A percentile compares a stretch with the other conserved stretches of the same genome.
phyloP scores from a whole-genome alignment of 2,329 filamentous ascomycete genomes.

The Niveomyces coronatus region DNA sequence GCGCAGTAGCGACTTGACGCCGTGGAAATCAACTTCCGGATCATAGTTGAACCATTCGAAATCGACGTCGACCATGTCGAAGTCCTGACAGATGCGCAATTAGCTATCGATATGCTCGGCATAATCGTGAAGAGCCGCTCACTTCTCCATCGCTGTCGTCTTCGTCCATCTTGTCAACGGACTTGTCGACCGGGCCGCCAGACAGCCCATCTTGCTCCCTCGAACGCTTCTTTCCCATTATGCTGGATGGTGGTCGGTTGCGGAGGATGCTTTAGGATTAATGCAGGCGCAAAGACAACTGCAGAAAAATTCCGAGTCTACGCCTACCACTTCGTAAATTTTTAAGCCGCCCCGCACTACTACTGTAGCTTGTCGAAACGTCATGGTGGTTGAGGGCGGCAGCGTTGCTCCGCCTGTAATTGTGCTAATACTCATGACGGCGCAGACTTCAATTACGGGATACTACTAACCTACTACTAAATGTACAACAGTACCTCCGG shows the following conservation, averaged over 20 bases:
- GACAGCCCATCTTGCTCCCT: constrained; percentile 36
- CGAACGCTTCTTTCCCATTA: constrained; percentile 41
- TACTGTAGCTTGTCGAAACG: no score
- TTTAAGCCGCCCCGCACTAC: no score
- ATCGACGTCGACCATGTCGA: constrained; percentile 87
- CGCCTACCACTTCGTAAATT: no score
- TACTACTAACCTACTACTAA: no score
- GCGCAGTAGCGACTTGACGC: constrained; percentile 77
- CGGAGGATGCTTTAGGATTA: not conserved
- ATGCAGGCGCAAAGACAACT: not conserved
- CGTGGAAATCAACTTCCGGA: constrained; percentile 84
- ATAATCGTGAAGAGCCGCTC: constrained; percentile 11
- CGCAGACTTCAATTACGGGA: no score
- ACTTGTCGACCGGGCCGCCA: constrained; percentile 28
- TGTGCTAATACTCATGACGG: no score
- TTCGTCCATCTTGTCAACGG: constrained; percentile 39
- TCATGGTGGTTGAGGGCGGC: no score
- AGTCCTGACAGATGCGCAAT: constrained; percentile 48
- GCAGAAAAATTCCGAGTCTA: no score
- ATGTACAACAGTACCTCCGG: no score
- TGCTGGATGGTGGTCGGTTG: no score
- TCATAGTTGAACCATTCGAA: constrained; percentile 99
- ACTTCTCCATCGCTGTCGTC: constrained; percentile 46
- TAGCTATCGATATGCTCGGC: not conserved
- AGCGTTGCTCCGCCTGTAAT: no score